Conservation (phyloP, 345 rosid species). For the Salix purpurea region DNA sequence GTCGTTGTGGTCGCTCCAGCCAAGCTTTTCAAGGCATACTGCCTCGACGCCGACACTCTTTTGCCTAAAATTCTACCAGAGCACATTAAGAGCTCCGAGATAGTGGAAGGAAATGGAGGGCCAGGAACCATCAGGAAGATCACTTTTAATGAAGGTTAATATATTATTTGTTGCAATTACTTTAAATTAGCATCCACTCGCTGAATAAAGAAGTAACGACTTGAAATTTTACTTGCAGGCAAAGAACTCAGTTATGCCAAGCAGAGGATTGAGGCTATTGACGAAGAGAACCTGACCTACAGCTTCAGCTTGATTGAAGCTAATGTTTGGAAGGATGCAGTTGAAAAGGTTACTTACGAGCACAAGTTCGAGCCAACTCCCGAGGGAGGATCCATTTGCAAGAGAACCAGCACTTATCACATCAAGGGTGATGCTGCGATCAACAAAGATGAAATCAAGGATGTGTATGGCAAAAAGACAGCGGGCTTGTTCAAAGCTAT, state of each 20-base stretch:
- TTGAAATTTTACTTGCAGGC: not conserved
- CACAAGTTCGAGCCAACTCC: not conserved
- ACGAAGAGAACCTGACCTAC: too few relatives aligned
- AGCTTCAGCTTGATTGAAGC: too few relatives aligned
- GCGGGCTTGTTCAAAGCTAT: conserved; percentile 1
- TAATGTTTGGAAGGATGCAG: not conserved
- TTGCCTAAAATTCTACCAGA: not conserved
- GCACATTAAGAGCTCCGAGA: not conserved
- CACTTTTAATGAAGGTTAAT: not conserved
- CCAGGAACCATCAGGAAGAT: not conserved
- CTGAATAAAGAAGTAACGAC: too few relatives aligned
- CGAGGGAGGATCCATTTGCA: conserved; percentile 1
- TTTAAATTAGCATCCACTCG: too few relatives aligned
- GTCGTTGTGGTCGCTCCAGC: not conserved
- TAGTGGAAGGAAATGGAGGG: not conserved
- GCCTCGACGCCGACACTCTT: not conserved
- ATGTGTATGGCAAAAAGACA: not conserved
- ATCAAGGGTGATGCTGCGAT: not conserved
- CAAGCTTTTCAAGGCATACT: not conserved
- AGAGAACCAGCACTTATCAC: not conserved
- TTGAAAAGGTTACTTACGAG: not conserved
- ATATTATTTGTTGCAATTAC: too few relatives aligned
- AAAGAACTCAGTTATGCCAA: not conserved
- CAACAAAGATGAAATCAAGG: not conserved
- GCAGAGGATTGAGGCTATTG: too few relatives aligned